These are phyloP conservation scores for Aaosphaeria pasadenensis DNA, from an alignment of 2,329 filamentous ascomycete species.

Conservation along the genomic window DNA sequence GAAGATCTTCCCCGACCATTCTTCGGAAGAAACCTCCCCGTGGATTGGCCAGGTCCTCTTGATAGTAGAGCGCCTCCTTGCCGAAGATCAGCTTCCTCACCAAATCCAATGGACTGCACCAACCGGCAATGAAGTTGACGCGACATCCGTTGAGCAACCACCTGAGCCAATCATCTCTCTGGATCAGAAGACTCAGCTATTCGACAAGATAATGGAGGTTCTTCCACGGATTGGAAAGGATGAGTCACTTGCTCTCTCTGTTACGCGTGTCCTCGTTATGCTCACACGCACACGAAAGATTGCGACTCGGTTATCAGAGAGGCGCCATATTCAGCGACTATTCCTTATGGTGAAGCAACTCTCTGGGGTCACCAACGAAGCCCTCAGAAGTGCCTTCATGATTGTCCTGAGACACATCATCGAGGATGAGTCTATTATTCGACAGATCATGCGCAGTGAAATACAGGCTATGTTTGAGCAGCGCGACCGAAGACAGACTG, in stretches of 20 bases:
- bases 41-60: constrained; percentile 92
- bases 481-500: constrained; percentile 50
- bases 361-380: constrained; percentile 71
- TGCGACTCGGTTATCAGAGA: constrained; percentile 76
- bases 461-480: constrained; percentile 74
- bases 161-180: constrained; percentile 61
- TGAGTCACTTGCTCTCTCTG: constrained; percentile 76
- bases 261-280: constrained; percentile 80
- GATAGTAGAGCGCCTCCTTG: constrained; percentile 85
- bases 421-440: constrained; percentile 87
- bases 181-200: constrained; percentile 66
- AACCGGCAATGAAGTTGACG: constrained; percentile 44
- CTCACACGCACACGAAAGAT: constrained; percentile 76
- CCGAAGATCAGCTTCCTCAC: constrained; percentile 78
- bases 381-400: constrained; percentile 74
- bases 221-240: constrained; percentile 87
- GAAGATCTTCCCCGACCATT: constrained; percentile 63
- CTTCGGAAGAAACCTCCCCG: constrained; percentile 75
- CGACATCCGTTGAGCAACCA: constrained; percentile 57
- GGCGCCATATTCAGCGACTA: constrained; percentile 81
- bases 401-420: constrained; percentile 87
- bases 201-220: constrained; percentile 76
- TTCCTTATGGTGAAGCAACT: constrained; percentile 97
- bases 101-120: constrained; percentile 68
- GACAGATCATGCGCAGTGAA: constrained; percentile 87